These are phyloP conservation scores for Lyophyllum shimeji DNA, from an alignment of 768 basidiomycete genomes.

Conservation along the genomic window DNA sequence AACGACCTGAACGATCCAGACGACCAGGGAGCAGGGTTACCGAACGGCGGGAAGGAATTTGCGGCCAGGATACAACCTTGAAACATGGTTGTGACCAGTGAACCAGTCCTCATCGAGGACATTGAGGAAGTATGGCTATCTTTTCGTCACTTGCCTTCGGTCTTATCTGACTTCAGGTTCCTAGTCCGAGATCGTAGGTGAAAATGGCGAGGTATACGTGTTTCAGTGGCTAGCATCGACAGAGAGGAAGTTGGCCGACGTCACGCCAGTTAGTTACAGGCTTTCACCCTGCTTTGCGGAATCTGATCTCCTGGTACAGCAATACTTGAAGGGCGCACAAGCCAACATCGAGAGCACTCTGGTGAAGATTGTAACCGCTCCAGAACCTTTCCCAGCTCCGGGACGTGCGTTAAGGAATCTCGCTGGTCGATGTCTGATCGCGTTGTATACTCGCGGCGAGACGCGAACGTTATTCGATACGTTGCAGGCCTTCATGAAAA, in stretches of 20 bases:
- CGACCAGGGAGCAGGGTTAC: too few species aligned
- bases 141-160: neutral
- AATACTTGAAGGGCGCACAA: conserved; percentile 65
- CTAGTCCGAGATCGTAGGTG: conserved; percentile 67
- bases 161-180: conserved; percentile 6
- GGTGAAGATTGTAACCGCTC: conserved; percentile 65
- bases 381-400: conserved; percentile 72
- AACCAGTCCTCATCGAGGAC: conserved; percentile 21
- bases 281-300: neutral
- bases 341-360: conserved; percentile 59
- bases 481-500: conserved; percentile 72
- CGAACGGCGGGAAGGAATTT: neutral
- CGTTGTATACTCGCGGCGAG: conserved; percentile 78
- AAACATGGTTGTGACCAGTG: conserved; percentile 5
- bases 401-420: conserved; percentile 85
- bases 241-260: conserved; percentile 54
- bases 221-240: conserved; percentile 80
- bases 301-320: conserved; percentile 39
- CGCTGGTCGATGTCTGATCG: conserved; percentile 73
- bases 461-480: conserved; percentile 86
- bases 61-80: neutral
- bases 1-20: too few species aligned
- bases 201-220: conserved; percentile 79
- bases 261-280: conserved; percentile 49
- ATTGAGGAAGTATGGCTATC: conserved; percentile 26